Base-by-base conservation (phyloP, 371 early-diverging fungal genomes). In the Umbelopsis sp. region DNA sequence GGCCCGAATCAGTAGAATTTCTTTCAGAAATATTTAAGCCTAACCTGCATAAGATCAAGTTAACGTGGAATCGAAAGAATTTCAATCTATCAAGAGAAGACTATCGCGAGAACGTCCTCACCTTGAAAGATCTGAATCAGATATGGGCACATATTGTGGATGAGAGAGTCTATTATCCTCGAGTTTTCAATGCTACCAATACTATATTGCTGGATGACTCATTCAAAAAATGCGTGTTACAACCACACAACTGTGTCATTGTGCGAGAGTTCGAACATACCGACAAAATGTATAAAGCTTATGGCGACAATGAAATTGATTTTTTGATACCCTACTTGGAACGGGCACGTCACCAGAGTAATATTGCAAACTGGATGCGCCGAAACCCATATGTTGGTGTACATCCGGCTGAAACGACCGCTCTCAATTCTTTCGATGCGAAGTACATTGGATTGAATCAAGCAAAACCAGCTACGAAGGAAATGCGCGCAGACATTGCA, bases 221-320 rank as follows among this genome's bases (percentile, higher is more conserved):
- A 8, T 57, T 57, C 57, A 35, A 57, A 18, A 57, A 57, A 5
- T 57, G 57, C 7, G 16, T 14, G 5, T 7, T 57, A 16, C 57
- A 57, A n/a, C 57, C 57, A 35, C 29, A 57, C 18, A 57, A 57
- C 16, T 57, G 57, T 14, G 57, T 29, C 8, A 35, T 57, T 12
- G 29, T 57, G 5, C 57, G 57, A 14, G 8, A 24, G 4, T 57
- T 57, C 18, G 57, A 57, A 7, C 35, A 24, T 12, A 37, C 8
- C 29, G 57, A 57, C 35, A 57, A 29, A n/a, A 35, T 57, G 57
- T 57, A 16, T 37, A 57, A 16, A 35, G 57, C 29, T 71, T 69
- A 44, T 90, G 79, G 63, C 76, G 88, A 16, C 80, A 72, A 63
- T 86, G 87, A 20, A 24, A 25, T 67, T 18, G 41, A 38, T 18